Evolutionary conservation across 352 stramenopile genomes (phyloP).

Genomic region (Saprolegnia parasitica): DNA sequence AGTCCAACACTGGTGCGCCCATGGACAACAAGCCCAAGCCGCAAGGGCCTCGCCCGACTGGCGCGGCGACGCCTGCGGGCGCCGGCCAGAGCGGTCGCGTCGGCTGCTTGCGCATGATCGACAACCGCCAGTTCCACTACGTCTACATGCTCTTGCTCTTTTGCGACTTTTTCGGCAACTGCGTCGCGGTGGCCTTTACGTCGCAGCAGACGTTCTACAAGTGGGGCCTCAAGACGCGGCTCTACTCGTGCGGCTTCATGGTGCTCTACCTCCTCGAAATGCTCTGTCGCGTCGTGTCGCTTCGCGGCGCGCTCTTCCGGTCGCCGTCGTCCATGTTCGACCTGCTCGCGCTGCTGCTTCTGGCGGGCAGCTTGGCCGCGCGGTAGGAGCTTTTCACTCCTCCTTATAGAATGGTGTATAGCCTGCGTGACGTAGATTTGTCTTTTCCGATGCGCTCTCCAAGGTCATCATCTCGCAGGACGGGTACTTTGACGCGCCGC

Average conservation of each 20-base stretch:
- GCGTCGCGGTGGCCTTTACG: constrained; percentile 14
- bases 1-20: not conserved
- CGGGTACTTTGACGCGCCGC: not conserved
- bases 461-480: constrained; percentile 17
- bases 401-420: no score
- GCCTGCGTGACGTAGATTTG: constrained; percentile 13
- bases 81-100: constrained; percentile 3
- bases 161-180: constrained; percentile 67
- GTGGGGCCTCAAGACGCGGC: constrained; percentile 33
- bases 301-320: constrained; percentile 68
- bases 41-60: not conserved
- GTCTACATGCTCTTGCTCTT: constrained; percentile 72
- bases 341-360: constrained; percentile 59
- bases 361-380: constrained; percentile 49
- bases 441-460: constrained; percentile 1
- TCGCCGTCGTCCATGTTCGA: constrained; percentile 82
- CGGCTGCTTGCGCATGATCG: constrained; percentile 18
- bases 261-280: constrained; percentile 83
- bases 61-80: not conserved
- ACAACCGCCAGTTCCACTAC: constrained; percentile 4
- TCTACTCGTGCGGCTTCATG: constrained; percentile 70
- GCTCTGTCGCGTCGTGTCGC: constrained; percentile 62
- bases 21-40: not conserved
- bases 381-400: constrained; percentile 39
- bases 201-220: constrained; percentile 20